These are phyloP conservation scores for Penicillium sp. DNA, from an alignment of 2,329 filamentous ascomycete genomes.

Conservation along the genomic window DNA sequence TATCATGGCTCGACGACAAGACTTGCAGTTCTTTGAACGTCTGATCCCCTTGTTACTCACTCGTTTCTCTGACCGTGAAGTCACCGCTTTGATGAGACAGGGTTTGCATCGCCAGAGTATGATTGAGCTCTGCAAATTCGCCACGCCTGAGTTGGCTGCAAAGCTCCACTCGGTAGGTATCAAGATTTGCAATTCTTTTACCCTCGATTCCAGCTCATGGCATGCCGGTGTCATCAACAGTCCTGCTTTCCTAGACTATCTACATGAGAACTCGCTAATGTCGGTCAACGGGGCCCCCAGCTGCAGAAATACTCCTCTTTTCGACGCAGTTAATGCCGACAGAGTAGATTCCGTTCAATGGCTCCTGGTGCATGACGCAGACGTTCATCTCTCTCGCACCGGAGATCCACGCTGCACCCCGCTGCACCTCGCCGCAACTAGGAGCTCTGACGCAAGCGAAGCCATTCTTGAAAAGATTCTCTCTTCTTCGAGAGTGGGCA, in stretches of 20 bases:
- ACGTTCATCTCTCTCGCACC: neutral
- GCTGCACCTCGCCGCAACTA: neutral
- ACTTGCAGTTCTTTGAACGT: neutral
- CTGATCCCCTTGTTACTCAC: neutral
- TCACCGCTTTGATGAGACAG: neutral
- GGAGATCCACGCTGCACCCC: neutral
- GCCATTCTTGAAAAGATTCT: neutral
- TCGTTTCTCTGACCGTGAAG: neutral
- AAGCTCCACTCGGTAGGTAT: neutral
- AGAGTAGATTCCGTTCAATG: neutral
- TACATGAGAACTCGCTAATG: neutral
- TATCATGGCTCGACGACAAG: neutral
- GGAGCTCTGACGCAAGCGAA: neutral
- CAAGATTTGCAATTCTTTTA: neutral
- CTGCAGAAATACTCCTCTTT: neutral
- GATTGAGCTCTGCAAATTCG: neutral
- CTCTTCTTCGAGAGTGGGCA: neutral
- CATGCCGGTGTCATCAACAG: neutral
- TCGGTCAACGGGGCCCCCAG: neutral
- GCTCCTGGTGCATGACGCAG: neutral
- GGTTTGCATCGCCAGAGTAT: neutral
- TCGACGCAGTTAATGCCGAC: neutral
- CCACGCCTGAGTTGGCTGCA: neutral
- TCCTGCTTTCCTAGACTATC: neutral
- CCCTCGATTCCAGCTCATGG: neutral